Evolutionary conservation across 2,329 filamentous ascomycete species (phyloP).

Genomic region (Pseudocercospora fijiensis): DNA sequence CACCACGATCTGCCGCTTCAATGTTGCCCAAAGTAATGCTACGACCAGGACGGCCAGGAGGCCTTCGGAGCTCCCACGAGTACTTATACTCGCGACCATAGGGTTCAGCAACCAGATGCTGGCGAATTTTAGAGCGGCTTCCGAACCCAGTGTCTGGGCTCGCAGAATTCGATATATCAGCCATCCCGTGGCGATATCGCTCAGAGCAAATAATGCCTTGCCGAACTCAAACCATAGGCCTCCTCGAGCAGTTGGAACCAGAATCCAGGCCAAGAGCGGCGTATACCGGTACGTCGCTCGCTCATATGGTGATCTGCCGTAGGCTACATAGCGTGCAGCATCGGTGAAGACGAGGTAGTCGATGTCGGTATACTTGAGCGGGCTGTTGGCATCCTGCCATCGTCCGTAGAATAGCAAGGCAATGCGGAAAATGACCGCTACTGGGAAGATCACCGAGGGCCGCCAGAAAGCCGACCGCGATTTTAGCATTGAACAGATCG

Average conservation of each 20-base stretch:
- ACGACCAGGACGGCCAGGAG: slow-evolving; percentile 81
- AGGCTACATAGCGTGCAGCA: slow-evolving; percentile 73
- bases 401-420: slow-evolving; percentile 81
- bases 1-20: slow-evolving; percentile 60
- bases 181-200: slow-evolving; percentile 83
- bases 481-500: neutral
- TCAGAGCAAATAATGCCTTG: slow-evolving; percentile 79
- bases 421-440: slow-evolving; percentile 63
- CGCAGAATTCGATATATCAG: slow-evolving; percentile 62
- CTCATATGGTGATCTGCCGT: slow-evolving; percentile 73
- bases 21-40: slow-evolving; percentile 77
- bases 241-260: slow-evolving; percentile 72
- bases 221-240: slow-evolving; percentile 74
- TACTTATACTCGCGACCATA: slow-evolving; percentile 97
- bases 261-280: slow-evolving; percentile 85
- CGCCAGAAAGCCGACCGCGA: slow-evolving; percentile 24
- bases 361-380: slow-evolving; percentile 97
- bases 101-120: slow-evolving; percentile 93
- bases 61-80: slow-evolving; percentile 89
- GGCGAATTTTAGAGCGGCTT: slow-evolving; percentile 69
- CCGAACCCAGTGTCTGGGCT: slow-evolving; percentile 46
- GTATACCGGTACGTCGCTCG: slow-evolving; percentile 97
- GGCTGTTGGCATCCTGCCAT: slow-evolving; percentile 87
- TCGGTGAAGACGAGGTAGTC: slow-evolving; percentile 99
- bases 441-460: slow-evolving; percentile 43